Evolutionary conservation across 768 basidiomycete species (phyloP).

Genomic region (Russula dissimulans): DNA sequence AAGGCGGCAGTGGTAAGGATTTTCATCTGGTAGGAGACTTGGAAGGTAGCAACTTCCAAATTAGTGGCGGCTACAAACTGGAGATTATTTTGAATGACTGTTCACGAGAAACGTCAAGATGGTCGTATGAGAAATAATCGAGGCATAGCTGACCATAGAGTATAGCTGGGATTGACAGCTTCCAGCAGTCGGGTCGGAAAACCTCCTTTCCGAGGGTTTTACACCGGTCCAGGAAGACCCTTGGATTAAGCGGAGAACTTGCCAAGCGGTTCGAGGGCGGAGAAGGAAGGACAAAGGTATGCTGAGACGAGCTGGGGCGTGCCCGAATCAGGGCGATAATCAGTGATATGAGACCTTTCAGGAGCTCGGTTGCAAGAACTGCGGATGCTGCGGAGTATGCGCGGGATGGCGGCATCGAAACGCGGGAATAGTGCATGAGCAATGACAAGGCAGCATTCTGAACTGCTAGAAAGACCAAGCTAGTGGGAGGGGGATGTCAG

Average conservation of each 20-base stretch:
- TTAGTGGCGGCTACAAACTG: conserved; percentile 94
- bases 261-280: conserved; percentile 23
- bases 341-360: conserved; percentile 86
- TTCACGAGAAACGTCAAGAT: conserved; percentile 10
- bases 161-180: conserved; percentile 92
- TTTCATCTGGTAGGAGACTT: conserved; percentile 97
- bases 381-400: conserved; percentile 91
- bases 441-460: conserved; percentile 89
- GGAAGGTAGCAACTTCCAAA: conserved; percentile 91
- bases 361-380: conserved; percentile 87
- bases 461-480: conserved; percentile 75
- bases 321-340: conserved; percentile 68
- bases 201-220: conserved; percentile 56
- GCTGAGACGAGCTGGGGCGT: conserved; percentile 32
- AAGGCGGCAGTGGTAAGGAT: conserved; percentile 90
- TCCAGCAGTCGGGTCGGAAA: conserved; percentile 92
- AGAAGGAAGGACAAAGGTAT: conserved; percentile 18
- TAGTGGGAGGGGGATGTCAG: conserved; percentile 26
- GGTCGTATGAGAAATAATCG: neutral
- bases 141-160: conserved; percentile 54
- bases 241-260: conserved; percentile 30
- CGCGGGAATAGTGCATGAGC: conserved; percentile 95
- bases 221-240: conserved; percentile 36
- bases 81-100: conserved; percentile 89
- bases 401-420: conserved; percentile 62